Conservation (phyloP, 2,329 filamentous ascomycete genomes). For the Ascochyta clinopodiicola region DNA sequence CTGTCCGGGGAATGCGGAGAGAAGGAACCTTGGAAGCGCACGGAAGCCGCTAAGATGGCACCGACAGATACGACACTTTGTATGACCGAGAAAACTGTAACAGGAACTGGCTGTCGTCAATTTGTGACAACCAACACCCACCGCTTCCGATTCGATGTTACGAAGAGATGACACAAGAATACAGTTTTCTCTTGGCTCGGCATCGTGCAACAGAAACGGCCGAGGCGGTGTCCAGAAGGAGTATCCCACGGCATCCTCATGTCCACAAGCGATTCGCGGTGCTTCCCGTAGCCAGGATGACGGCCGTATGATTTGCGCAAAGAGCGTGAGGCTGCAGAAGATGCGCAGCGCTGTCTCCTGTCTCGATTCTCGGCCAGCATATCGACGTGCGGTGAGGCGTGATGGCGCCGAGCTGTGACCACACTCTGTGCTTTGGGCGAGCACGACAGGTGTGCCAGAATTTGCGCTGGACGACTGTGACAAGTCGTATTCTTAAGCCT, state of each 20-base stretch:
- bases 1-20: constrained; percentile 29
- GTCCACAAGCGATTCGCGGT: constrained; percentile 4
- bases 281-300: constrained; percentile 20
- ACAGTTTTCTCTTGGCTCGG: constrained; percentile 26
- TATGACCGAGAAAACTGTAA: constrained; percentile 9
- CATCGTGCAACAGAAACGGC: constrained; percentile 25
- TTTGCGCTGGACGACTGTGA: constrained; percentile 15
- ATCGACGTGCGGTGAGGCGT: constrained; percentile 13
- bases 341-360: constrained; percentile 14
- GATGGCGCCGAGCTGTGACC: constrained; percentile 18
- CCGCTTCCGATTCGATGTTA: constrained; percentile 30
- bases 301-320: constrained; percentile 26
- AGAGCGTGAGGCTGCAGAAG: constrained; percentile 21
- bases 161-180: constrained; percentile 23
- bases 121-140: constrained; percentile 19
- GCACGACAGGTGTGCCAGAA: constrained; percentile 19
- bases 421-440: constrained; percentile 17
- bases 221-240: constrained; percentile 14
- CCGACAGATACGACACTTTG: constrained; percentile 19
- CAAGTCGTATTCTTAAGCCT: constrained; percentile 7
- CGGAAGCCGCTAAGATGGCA: constrained; percentile 7
- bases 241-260: constrained; percentile 1
- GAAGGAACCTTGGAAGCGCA: constrained; percentile 11
- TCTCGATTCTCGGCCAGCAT: constrained; percentile 10
- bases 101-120: not conserved